A percentile compares a stretch with the other conserved stretches of the same genome.
Conservation (phyloP, 495 filamentous ascomycete genomes). For the Penicillium salamii region DNA sequence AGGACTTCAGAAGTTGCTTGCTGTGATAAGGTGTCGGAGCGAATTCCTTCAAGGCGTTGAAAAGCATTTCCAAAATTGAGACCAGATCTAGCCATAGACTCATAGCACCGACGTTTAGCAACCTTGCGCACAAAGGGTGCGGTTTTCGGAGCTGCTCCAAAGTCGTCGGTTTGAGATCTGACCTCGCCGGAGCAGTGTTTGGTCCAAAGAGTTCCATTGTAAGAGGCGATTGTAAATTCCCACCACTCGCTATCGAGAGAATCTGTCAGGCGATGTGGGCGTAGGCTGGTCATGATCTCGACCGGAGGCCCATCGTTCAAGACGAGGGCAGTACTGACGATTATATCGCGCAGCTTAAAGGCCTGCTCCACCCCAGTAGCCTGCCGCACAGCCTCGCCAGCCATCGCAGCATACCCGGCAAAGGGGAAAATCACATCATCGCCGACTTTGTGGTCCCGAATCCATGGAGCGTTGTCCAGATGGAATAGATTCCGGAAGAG, state of each 20-base stretch:
- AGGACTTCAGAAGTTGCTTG: slow-evolving; percentile 8
- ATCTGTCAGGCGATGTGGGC: slow-evolving; percentile 30
- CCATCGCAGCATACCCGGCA: slow-evolving; percentile 55
- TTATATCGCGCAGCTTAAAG: slow-evolving; percentile 24
- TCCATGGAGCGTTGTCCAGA: slow-evolving; percentile 19
- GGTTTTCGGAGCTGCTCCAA: not conserved
- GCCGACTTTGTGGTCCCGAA: slow-evolving; percentile 20
- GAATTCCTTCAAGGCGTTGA: not conserved
- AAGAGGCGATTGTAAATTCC: slow-evolving; percentile 43
- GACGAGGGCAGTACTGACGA: slow-evolving; percentile 27
- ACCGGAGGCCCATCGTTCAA: slow-evolving; percentile 16
- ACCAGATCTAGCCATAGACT: not conserved
- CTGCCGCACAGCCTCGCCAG: slow-evolving; percentile 49
- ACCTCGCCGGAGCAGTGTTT: slow-evolving; percentile 42
- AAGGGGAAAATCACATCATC: slow-evolving; percentile 47
- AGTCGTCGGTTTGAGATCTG: not conserved
- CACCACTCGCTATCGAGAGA: slow-evolving; percentile 40
- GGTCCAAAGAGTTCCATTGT: slow-evolving; percentile 35
- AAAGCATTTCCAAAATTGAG: slow-evolving; percentile 2
- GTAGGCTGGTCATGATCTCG: slow-evolving; percentile 39
- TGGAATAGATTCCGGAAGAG: slow-evolving; percentile 13
- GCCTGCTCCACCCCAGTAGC: slow-evolving; percentile 18
- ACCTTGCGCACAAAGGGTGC: not conserved
- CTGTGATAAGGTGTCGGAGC: not conserved
- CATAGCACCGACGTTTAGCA: not conserved